Conservation (phyloP, 2,329 filamentous ascomycete species). For the Macrophomina phaseolina region DNA sequence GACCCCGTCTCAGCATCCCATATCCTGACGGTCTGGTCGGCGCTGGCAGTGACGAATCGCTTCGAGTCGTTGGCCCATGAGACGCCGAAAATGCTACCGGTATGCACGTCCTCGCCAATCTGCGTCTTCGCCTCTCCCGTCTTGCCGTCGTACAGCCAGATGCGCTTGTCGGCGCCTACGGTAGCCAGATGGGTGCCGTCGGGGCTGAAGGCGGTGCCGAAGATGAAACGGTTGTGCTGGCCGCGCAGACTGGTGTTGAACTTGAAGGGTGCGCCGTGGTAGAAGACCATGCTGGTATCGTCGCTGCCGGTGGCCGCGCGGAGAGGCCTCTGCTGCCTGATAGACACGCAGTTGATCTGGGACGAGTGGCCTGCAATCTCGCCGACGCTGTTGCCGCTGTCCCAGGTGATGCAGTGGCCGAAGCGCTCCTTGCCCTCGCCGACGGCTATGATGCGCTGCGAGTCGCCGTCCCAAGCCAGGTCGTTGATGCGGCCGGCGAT, state of each 20-base stretch:
- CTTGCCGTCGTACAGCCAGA: constrained; percentile 96
- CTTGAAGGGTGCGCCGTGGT: constrained; percentile 94
- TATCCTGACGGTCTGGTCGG: constrained; percentile 91
- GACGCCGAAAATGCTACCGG: constrained; percentile 89
- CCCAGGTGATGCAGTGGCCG: constrained; percentile 88
- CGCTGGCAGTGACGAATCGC: constrained; percentile 86
- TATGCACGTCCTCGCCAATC: constrained; percentile 84
- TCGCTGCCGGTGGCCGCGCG: constrained; percentile 90
- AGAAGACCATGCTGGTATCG: constrained; percentile 87
- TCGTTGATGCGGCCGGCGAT: constrained; percentile 95
- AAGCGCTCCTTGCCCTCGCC: constrained; percentile 93
- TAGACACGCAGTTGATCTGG: constrained; percentile 86
- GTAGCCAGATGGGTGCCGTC: constrained; percentile 83
- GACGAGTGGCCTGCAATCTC: constrained; percentile 92
- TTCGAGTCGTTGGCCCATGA: constrained; percentile 89
- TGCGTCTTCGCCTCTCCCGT: constrained; percentile 81
- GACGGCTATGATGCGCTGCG: constrained; percentile 93
- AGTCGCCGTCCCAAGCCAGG: constrained; percentile 96
- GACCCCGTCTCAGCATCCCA: constrained; percentile 88
- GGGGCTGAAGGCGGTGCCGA: constrained; percentile 86
- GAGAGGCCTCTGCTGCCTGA: constrained; percentile 88
- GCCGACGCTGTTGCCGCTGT: constrained; percentile 94
- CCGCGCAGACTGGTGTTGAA: constrained; percentile 83
- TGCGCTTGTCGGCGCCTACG: constrained; percentile 88
- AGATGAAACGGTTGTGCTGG: constrained; percentile 86